These are phyloP conservation scores for Citrus unshiu DNA, from an alignment of 345 rosid species.

Conservation along the genomic window DNA sequence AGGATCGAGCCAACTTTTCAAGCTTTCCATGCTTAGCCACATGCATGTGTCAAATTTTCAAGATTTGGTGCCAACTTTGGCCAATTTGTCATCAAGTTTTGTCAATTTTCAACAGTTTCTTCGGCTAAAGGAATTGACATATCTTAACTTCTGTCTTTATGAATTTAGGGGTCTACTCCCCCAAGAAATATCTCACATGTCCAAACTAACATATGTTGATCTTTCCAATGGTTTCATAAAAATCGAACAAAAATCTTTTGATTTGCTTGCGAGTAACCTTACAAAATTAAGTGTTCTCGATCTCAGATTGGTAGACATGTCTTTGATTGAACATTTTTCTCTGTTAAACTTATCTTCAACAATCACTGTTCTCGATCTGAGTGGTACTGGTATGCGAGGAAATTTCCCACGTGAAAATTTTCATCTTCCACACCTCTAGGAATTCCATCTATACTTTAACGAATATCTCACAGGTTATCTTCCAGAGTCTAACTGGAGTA, in stretches of 20 bases:
- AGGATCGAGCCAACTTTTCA: too few species aligned
- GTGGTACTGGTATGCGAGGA: not conserved
- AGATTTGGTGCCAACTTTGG: too few species aligned
- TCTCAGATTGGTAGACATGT: not conserved
- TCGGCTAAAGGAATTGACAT: not conserved
- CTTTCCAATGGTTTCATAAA: not conserved
- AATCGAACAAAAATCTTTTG: not conserved
- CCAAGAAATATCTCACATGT: not conserved
- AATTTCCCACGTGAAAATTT: slow-evolving; percentile 11
- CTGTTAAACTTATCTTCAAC: slow-evolving; percentile 14
- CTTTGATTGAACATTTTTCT: not conserved
- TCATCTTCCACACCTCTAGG: not conserved
- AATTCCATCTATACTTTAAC: accelerated
- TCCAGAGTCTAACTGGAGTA: not conserved
- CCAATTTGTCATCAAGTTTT: too few species aligned
- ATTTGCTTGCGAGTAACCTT: slow-evolving; percentile 1
- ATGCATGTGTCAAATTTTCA: too few species aligned
- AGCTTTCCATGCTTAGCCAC: too few species aligned
- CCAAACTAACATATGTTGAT: not conserved
- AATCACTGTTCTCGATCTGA: not conserved
- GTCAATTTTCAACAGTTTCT: not conserved
- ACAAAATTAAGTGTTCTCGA: slow-evolving; percentile 3
- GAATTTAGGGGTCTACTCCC: slow-evolving; percentile 4
- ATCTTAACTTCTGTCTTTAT: not conserved
- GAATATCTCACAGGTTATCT: not conserved